Evolutionary conservation across 805 yeast genomes (phyloP).

Genomic region (Myxozyma lipomycoides): DNA sequence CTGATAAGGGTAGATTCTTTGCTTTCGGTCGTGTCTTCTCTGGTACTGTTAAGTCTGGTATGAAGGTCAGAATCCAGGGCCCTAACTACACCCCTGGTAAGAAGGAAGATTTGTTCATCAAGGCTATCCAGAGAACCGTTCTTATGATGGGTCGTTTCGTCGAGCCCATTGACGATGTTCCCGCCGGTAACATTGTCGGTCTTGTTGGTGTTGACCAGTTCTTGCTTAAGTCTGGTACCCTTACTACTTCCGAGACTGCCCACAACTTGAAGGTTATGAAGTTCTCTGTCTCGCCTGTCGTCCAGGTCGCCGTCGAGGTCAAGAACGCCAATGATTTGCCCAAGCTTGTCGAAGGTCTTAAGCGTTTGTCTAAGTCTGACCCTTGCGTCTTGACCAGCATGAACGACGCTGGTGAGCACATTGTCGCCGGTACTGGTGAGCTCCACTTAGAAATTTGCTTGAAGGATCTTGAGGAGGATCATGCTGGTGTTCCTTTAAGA

Average conservation of each 20-base stretch:
- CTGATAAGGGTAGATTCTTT: constrained; percentile 99
- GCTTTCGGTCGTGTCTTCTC: constrained; percentile 99
- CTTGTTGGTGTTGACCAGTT: constrained; percentile 99
- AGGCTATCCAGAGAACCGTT: constrained; percentile 98
- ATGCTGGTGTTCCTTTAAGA: constrained; percentile 98
- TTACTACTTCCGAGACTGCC: constrained; percentile 92
- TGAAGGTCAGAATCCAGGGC: constrained; percentile 99
- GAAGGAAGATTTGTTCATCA: constrained; percentile 95
- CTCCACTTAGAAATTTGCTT: constrained; percentile 98
- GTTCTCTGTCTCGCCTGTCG: constrained; percentile 99
- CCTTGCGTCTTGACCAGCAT: constrained; percentile 92
- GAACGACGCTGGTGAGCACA: constrained; percentile 96
- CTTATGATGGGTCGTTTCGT: constrained; percentile 99
- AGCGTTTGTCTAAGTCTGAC: constrained; percentile 99
- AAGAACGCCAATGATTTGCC: constrained; percentile 99
- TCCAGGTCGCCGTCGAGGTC: constrained; percentile 98
- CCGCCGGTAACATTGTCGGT: constrained; percentile 99
- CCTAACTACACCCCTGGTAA: constrained; percentile 99
- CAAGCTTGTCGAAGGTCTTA: constrained; percentile 99
- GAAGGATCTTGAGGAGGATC: constrained; percentile 93
- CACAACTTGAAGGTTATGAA: constrained; percentile 99
- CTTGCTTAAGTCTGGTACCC: constrained; percentile 98
- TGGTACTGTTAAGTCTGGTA: constrained; percentile 98
- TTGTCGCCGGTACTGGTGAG: constrained; percentile 99
- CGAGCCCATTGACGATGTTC: constrained; percentile 98